Base-by-base conservation (phyloP, 495 filamentous ascomycete genomes). In the Aspergillus wentii region DNA sequence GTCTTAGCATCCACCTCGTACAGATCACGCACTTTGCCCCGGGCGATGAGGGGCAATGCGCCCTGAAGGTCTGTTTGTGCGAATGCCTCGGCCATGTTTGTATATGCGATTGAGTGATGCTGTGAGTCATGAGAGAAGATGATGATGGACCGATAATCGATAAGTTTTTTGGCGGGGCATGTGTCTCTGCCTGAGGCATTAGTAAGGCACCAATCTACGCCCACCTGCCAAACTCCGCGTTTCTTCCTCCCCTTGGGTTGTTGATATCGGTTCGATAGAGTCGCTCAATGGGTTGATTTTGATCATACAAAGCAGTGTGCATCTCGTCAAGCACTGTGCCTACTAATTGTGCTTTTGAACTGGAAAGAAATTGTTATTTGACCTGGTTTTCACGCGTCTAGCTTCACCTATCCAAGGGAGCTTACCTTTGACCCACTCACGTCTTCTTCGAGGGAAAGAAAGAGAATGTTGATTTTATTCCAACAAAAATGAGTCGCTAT, bases 21-120 rank as follows among this genome's bases (percentile, higher is more conserved):
- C 15, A 96, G 63, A 51, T 90, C 85, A 44, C 88, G 78, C 27
- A 94, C 88, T 66, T 94, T 94, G 41, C 88, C 83, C 19, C 71
- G 66, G 25, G 77, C 74, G 25, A 85, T 46, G 11, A 78, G 67
- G 4, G 69, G 74, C 35, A 85, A 51, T 13, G 62, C 52, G n/a
- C 64, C 66, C 42, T 69, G 50, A 18, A 85, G 68, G 36, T 78
- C 74, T 26, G 72, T 74, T 21, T 54, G 54, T 15, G 72, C 74
- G 21, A 78, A 47, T 31, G 75, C 59, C 41, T 62, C 55, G 33
- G 65, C 43, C 70, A 77, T 75, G 40, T 35, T 54, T 38, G 38
- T 13, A 22, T 25, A 11, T 42, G 32, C 46, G 45, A 51, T 43
- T 42, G 44, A 40, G 5, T 19, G 28, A 11, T n/a, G 9, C 15